Evolutionary conservation across 306 rosid species (phyloP).

Genomic region (Adenanthera pavonina): DNA sequence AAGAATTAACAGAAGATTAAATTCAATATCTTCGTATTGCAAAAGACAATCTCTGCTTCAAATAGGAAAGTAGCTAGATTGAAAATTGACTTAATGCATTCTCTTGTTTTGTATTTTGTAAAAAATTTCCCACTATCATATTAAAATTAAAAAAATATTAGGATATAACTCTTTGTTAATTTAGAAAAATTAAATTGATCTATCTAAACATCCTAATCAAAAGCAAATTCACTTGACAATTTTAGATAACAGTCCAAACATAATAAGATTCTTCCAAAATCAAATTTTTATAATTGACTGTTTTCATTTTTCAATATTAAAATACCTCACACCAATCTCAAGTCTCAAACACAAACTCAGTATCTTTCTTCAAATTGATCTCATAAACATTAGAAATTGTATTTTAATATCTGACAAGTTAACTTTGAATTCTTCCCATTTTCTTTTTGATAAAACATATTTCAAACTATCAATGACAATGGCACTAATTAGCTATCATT

Average conservation of each 20-base stretch:
- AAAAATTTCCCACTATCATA: not conserved
- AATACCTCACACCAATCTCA: not conserved
- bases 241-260: not conserved
- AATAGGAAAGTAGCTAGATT: slow-evolving; percentile 14
- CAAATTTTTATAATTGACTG: not conserved
- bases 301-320: not conserved
- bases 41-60: slow-evolving; percentile 18
- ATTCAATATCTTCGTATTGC: slow-evolving; percentile 23
- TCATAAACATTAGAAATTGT: not conserved
- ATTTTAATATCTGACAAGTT: not conserved
- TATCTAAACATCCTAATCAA: slow-evolving; percentile 10
- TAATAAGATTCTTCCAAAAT: not conserved
- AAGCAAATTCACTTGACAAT: slow-evolving; percentile 12
- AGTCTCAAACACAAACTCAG: not conserved
- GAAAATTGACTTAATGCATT: slow-evolving; percentile 1
- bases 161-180: not conserved
- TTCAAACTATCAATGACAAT: not conserved
- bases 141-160: not conserved
- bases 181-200: slow-evolving; percentile 7
- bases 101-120: not conserved
- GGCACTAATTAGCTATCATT: not conserved
- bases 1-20: slow-evolving; percentile 22
- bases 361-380: not conserved
- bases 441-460: not conserved
- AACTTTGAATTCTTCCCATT: not conserved